These are phyloP conservation scores for Annulohypoxylon truncatum DNA, from an alignment of 2,329 filamentous ascomycete genomes.

Conservation along the genomic window DNA sequence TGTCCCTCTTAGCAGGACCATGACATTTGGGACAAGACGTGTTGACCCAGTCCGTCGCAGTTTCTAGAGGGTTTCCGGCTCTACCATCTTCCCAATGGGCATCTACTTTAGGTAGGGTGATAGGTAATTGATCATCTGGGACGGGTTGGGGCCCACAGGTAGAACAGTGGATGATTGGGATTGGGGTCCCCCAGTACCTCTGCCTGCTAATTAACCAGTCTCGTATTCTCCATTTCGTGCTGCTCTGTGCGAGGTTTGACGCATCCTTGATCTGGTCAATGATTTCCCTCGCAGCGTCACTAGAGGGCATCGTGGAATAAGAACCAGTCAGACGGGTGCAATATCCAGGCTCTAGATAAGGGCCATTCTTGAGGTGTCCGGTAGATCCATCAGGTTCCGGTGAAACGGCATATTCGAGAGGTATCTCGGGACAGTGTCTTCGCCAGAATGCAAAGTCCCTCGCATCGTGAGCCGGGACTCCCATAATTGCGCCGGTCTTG, in stretches of 20 bases:
- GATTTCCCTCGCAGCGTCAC: constrained; percentile 70
- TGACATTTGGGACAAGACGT: constrained; percentile 80
- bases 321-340: constrained; percentile 74
- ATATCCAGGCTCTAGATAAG: constrained; percentile 73
- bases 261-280: constrained; percentile 64
- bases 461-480: constrained; percentile 85
- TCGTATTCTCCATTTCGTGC: constrained; percentile 81
- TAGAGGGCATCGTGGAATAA: constrained; percentile 72
- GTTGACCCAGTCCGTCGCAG: constrained; percentile 78
- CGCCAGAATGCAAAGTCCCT: constrained; percentile 86
- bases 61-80: constrained; percentile 81
- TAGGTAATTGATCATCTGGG: constrained; percentile 79
- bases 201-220: constrained; percentile 96
- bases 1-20: constrained; percentile 79
- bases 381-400: constrained; percentile 62
- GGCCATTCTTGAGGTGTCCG: constrained; percentile 58
- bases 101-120: constrained; percentile 76
- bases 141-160: constrained; percentile 84
- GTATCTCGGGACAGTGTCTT: constrained; percentile 70
- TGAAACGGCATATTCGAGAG: constrained; percentile 72
- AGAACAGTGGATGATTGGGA: constrained; percentile 85
- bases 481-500: constrained; percentile 90
- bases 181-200: constrained; percentile 90
- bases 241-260: constrained; percentile 68
- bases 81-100: constrained; percentile 75